These are phyloP conservation scores for Gyromitra esculenta DNA, from an alignment of 2,329 filamentous ascomycete species.

Conservation along the genomic window DNA sequence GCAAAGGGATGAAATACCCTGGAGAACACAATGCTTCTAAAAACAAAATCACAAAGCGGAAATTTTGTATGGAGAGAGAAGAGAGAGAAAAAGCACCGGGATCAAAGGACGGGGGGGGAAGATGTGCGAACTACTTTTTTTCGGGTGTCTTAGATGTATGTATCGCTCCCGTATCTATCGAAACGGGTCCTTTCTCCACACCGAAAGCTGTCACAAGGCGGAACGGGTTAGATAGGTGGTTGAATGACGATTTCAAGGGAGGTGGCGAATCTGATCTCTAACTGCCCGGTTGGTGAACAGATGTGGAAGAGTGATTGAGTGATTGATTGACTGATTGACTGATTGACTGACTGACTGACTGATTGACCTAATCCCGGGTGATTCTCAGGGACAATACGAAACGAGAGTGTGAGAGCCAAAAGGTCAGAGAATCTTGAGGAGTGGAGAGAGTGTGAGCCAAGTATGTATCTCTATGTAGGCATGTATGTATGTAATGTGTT, in stretches of 20 bases:
- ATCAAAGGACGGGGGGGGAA: conserved; percentile 21
- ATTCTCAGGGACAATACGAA: conserved; percentile 43
- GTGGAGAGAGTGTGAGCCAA: conserved; percentile 36
- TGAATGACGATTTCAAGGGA: conserved; percentile 31
- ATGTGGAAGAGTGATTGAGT: background rate
- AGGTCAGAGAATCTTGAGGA: conserved; percentile 17
- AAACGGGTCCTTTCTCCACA: conserved; percentile 31
- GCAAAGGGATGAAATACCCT: conserved; percentile 39
- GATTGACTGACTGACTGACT: conserved; percentile 20
- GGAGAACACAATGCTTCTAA: conserved; percentile 33
- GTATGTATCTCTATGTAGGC: conserved; percentile 22
- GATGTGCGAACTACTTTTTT: background rate
- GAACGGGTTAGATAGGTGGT: conserved; percentile 16
- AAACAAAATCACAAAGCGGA: conserved; percentile 39
- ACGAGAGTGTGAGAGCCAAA: conserved; percentile 7
- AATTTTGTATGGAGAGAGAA: conserved; percentile 24
- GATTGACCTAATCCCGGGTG: conserved; percentile 31
- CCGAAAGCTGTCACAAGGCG: conserved; percentile 38
- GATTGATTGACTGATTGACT: background rate
- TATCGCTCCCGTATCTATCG: conserved; percentile 30
- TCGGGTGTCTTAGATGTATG: conserved; percentile 29
- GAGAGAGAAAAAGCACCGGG: conserved; percentile 20
- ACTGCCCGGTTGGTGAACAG: conserved; percentile 25
- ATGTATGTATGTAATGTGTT: conserved; percentile 36
- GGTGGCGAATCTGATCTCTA: conserved; percentile 47